Evolutionary conservation across 2,329 filamentous ascomycete species (phyloP), one percentile per base, ranked within the genome.

Genomic region (Pseudogymnoascus sp.): DNA sequence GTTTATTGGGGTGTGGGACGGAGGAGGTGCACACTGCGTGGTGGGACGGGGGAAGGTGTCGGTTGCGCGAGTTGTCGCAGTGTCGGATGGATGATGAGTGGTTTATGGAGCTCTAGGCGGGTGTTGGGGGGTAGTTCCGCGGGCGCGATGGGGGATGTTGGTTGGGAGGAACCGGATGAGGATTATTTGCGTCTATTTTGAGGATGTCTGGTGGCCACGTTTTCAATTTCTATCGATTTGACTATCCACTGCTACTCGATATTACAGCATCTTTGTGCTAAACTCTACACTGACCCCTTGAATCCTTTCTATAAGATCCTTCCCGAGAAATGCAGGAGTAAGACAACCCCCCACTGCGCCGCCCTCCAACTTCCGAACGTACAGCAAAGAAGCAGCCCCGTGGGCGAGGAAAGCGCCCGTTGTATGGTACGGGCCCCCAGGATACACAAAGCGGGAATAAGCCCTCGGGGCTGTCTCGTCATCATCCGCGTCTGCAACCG

Each of bases 321-420:
- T 84, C 1, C 89, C 89, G 1, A 93, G 76, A 63, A 83, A 88
- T 0, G 89, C 87, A 1, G 89, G 86, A 1, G 90, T 93, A 65
- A 89, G 83, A 19, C 91, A 77, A 2, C 89, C 89, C 17, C 89
- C 89, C 1, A 79, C 79, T 11, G 90, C 46, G 23, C n/a, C 26
- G 4, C 46, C 46, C 9, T 53, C 46, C 15, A 53, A 17, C 13
- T 63, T 63, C 21, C 66, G 65, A 9, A 21, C 37, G 37, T 68
- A 70, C 15, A 70, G 56, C 17, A 70, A 63, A 15, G 64, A 68
- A 17, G 68, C 66, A 15, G 66, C 69, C 17, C 53, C 69, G 2
- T 70, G 62, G 1, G 66, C 65, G 4, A 70, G 37, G 7, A 68
- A 64, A 9, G 68, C 63, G 9, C 61, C 68, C 3, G 68, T 68